Evolutionary conservation across 208 protist genomes (phyloP).

Genomic region (Trypanosoma rangeli): DNA sequence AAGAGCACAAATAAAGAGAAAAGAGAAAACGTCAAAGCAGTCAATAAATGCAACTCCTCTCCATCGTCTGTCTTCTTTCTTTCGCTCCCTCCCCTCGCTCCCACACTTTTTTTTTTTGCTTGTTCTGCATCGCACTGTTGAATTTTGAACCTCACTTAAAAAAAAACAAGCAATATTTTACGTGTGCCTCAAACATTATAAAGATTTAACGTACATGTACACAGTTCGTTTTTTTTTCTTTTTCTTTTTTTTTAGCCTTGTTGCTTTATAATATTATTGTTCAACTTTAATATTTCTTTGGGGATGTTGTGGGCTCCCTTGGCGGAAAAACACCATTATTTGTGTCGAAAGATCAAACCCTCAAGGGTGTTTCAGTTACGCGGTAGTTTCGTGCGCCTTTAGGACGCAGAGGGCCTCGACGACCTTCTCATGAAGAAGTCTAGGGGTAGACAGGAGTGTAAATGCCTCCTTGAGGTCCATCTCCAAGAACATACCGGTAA

Average conservation of each 20-base stretch:
- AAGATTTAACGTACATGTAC: neutral
- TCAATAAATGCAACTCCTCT: constrained; percentile 1
- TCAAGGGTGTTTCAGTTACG: constrained; percentile 8
- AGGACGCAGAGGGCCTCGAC: constrained; percentile 81
- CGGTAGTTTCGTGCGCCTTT: constrained; percentile 43
- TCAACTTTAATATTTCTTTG: neutral
- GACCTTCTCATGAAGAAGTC: constrained; percentile 65
- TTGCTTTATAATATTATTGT: neutral
- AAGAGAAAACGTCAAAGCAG: constrained; percentile 13
- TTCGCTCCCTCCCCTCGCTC: neutral
- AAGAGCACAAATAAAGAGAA: neutral
- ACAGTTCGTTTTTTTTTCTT: neutral
- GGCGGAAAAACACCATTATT: neutral
- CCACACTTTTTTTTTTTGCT: constrained; percentile 9
- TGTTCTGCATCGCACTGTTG: neutral
- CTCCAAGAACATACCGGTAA: constrained; percentile 91
- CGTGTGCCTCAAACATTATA: neutral
- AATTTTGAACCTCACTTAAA: neutral
- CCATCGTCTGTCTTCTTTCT: neutral
- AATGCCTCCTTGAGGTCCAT: constrained; percentile 73
- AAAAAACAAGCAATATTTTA: neutral
- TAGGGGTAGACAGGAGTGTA: constrained; percentile 68
- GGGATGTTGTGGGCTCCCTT: neutral
- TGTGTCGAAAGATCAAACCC: neutral
- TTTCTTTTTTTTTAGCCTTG: neutral